These are phyloP conservation scores for Calocybe gambosa DNA, from an alignment of 1,284 basidiomycete genomes.

Conservation along the genomic window DNA sequence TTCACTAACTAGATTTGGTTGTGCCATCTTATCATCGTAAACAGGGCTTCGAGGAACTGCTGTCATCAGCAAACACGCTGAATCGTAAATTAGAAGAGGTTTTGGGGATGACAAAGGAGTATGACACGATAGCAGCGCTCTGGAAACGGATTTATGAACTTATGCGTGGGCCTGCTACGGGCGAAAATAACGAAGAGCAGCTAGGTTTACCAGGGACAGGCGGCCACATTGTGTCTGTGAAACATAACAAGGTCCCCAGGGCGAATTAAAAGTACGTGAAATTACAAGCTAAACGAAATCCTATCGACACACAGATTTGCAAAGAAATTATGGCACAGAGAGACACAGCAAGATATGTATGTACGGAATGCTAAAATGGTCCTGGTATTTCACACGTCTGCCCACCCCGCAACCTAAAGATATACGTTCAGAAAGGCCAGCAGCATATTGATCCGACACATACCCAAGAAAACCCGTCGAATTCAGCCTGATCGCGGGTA, in stretches of 20 bases:
- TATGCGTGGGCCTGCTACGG: constrained; percentile 47
- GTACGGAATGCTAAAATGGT: constrained; percentile 23
- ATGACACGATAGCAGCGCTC: constrained; percentile 81
- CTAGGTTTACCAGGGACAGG: constrained; percentile 60
- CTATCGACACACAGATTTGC: constrained; percentile 43
- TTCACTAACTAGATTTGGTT: background rate
- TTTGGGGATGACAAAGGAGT: constrained; percentile 87
- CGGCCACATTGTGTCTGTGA: constrained; percentile 48
- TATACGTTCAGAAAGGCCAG: constrained; percentile 1
- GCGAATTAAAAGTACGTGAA: constrained; percentile 12
- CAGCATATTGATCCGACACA: constrained; percentile 8
- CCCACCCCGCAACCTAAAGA: constrained; percentile 63
- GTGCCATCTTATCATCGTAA: background rate
- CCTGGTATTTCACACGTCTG: constrained; percentile 45
- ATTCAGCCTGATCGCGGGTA: constrained; percentile 90
- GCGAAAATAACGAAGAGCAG: constrained; percentile 24
- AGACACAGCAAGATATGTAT: constrained; percentile 29
- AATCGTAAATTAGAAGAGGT: constrained; percentile 93
- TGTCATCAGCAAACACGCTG: constrained; percentile 82
- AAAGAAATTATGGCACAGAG: constrained; percentile 27
- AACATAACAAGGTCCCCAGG: constrained; percentile 24
- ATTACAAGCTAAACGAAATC: constrained; percentile 22
- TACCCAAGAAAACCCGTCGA: constrained; percentile 94
- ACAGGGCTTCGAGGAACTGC: constrained; percentile 86
- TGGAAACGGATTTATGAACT: constrained; percentile 82